Percentiles rank a stretch among this genome's conserved stretches.
These are phyloP conservation scores for Camellia granthamiana DNA, from an alignment of 148 eudicot species.

Conservation along the genomic window DNA sequence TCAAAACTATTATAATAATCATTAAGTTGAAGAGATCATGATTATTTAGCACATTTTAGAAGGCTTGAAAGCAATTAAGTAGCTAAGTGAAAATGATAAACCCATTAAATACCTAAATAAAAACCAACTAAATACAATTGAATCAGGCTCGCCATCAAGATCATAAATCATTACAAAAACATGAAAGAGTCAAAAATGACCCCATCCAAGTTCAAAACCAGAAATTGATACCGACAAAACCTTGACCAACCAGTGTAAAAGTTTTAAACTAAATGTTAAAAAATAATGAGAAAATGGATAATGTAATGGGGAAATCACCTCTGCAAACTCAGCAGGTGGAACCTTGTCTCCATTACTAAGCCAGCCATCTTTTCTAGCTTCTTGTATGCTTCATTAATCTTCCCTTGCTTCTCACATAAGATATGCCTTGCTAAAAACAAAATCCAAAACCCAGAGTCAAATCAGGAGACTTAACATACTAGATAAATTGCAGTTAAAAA, in stretches of 20 bases:
- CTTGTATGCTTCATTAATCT: slow-evolving; percentile 96
- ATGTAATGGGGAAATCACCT: slow-evolving; percentile 36
- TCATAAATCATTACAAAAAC: not conserved
- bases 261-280: not conserved
- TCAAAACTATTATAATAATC: too few relatives aligned
- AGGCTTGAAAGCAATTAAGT: not conserved
- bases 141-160: slow-evolving; percentile 1
- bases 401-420: slow-evolving; percentile 95
- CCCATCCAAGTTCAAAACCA: not conserved
- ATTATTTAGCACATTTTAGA: too few relatives aligned
- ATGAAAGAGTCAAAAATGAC: not conserved
- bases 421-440: slow-evolving; percentile 69
- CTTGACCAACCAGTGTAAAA: not conserved
- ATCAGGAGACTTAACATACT: too few relatives aligned
- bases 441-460: too few relatives aligned
- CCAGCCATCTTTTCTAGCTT: slow-evolving; percentile 87
- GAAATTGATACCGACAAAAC: not conserved
- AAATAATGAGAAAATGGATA: not conserved
- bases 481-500: too few relatives aligned
- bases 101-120: not conserved
- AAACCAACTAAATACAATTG: not conserved
- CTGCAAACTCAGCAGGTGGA: slow-evolving; percentile 98
- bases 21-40: too few relatives aligned
- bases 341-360: slow-evolving; percentile 89
- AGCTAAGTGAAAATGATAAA: not conserved